Base-by-base conservation (phyloP, 768 basidiomycete species). In the Tricholoma furcatifolium region DNA sequence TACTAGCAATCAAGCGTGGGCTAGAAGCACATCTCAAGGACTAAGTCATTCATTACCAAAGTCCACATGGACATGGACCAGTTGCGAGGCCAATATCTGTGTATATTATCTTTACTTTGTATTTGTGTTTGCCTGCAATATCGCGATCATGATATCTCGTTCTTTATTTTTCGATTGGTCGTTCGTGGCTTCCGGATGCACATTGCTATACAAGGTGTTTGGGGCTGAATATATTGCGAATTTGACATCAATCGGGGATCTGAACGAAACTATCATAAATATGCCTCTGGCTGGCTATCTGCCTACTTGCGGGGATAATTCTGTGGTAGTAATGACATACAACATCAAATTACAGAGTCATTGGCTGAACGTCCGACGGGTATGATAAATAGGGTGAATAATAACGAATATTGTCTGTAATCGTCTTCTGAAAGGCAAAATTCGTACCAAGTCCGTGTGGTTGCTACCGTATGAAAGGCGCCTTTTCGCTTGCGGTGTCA, bases 401-500 rank as follows among this genome's bases (percentile, higher is more conserved):
- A 41, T 21, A 21, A 36, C 2, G 15, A 43, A 36, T 30, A 23
- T 21, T 15, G 38, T 43, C 35, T 20, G 32, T 30, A 30, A 35
- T n/a, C 39, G 14, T 11, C 27, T 24, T 38, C 30, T 14, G 24
- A 38, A 35, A 31, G 11, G 20, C 15, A 20, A n/a, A 32, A 34
- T 48, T 27, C 47, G n/a, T 2, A 30, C 36, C n/a, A 12, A 27
- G 15, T 38, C 15, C 38, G 35, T 30, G 24, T 15, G n/a, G 30
- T 20, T 54, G 23, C 31, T 48, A 51, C 44, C 53, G 51, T n/a
- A 56, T 39, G 38, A 55, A 55, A 15, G 43, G 48, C 8, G 62
- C 58, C 24, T 60, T 60, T 53, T 59, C 57, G 30, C 39, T 58
- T 1, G 63, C 63, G 1, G 64, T 52, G 31, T 54, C 39, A 14